Evolutionary conservation across 139 green algal genomes (phyloP).

Genomic region (Haematococcus sp.): DNA sequence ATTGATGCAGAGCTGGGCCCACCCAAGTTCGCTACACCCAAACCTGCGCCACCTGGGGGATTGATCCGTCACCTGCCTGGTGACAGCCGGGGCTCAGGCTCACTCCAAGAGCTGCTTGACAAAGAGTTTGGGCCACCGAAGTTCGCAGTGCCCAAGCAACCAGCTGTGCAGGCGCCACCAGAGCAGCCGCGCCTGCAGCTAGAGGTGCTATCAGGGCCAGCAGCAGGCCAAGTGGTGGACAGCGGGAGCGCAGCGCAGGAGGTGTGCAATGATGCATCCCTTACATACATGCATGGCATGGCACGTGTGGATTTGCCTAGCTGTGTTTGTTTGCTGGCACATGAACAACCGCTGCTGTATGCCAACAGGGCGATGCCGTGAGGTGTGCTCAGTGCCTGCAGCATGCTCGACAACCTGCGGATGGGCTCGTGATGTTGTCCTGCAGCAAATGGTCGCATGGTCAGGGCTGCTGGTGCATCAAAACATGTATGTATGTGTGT

Average conservation of each 20-base stretch:
- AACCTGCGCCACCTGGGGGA: neutral
- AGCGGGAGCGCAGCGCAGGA: constrained; percentile 12
- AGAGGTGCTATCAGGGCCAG: constrained; percentile 49
- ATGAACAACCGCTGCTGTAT: no score
- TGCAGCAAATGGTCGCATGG: no score
- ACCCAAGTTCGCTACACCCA: constrained; percentile 27
- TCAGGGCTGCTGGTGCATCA: neutral
- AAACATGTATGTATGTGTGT: no score
- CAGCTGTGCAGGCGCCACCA: neutral
- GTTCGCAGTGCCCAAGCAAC: constrained; percentile 31
- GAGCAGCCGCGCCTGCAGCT: constrained; percentile 33
- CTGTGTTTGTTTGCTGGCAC: no score
- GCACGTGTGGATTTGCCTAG: no score
- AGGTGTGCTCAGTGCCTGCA: no score
- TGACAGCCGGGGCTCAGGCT: neutral
- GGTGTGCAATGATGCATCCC: constrained; percentile 21
- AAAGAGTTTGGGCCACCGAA: constrained; percentile 36
- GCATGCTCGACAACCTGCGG: no score
- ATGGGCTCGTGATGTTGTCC: no score
- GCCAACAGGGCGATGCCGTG: no score
- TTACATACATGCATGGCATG: no score
- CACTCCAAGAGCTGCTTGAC: constrained; percentile 14
- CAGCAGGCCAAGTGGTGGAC: constrained; percentile 21
- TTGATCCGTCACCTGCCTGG: neutral
- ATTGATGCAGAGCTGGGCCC: constrained; percentile 29